phyloP scores from a whole-genome alignment of 75 land plant genomes.

The Adiantum capillusveneris region DNA sequence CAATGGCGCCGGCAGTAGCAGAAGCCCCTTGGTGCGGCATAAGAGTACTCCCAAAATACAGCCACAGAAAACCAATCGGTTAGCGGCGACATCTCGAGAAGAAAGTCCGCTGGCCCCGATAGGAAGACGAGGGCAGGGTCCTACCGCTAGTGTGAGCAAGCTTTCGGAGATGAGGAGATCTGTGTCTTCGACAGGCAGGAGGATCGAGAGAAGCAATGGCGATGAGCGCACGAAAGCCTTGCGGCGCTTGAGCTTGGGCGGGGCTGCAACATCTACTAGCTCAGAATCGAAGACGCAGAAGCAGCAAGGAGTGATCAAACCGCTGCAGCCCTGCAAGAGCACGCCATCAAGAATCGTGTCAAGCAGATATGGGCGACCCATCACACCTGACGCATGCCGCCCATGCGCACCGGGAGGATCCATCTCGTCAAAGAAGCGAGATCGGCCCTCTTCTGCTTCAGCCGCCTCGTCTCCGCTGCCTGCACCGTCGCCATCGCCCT shows the following conservation, averaged over 20 bases:
- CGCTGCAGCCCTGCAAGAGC: background rate
- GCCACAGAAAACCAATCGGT: background rate
- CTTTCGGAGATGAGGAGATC: constrained; percentile 2
- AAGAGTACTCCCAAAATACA: background rate
- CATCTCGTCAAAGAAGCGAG: background rate
- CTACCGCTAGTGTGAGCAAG: background rate
- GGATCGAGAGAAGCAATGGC: constrained; percentile 1
- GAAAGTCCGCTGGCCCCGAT: background rate
- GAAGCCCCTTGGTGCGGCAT: background rate
- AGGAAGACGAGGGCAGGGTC: background rate
- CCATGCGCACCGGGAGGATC: background rate
- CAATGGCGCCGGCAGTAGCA: background rate
- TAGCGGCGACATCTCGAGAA: background rate
- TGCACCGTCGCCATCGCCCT: background rate
- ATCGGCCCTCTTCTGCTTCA: background rate
- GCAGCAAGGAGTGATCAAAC: background rate
- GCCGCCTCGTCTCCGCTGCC: background rate
- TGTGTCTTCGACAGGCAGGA: background rate
- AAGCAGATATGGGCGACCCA: background rate
- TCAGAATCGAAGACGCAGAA: background rate
- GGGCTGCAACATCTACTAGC: background rate
- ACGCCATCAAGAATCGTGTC: background rate
- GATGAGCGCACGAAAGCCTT: background rate
- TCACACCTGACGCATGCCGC: background rate
- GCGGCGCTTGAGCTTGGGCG: background rate